Percentiles rank a stretch among this genome's conserved stretches.
Evolutionary conservation across 2,329 filamentous ascomycete genomes (phyloP).

Genomic region (Diaporthe vexans): DNA sequence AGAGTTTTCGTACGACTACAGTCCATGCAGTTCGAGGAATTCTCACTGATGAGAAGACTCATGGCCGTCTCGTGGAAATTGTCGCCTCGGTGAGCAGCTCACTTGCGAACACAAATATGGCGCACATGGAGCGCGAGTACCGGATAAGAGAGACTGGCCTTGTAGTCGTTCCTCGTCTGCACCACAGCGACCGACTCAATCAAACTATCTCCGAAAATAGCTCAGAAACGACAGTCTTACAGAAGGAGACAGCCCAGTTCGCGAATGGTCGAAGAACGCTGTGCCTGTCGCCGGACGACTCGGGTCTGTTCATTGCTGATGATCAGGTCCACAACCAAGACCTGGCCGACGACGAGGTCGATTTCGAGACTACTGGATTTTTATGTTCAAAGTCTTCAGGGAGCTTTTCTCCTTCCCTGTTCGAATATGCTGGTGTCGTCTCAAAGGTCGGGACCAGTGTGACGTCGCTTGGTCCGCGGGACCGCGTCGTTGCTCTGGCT

Average conservation of each 20-base stretch:
- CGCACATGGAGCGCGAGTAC: constrained; percentile 17
- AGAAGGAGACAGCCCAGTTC: not conserved
- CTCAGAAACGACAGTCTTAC: not conserved
- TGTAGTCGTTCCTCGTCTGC: constrained; percentile 43
- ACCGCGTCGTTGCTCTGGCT: constrained; percentile 1
- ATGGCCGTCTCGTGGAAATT: not conserved
- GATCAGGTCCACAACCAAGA: not conserved
- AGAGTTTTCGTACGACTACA: constrained; percentile 40
- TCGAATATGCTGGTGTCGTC: constrained; percentile 4
- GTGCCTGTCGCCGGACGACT: not conserved
- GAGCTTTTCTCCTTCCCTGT: not conserved
- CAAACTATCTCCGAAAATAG: constrained; percentile 12
- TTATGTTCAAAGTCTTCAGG: not conserved
- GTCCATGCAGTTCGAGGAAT: constrained; percentile 36
- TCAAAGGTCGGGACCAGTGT: not conserved
- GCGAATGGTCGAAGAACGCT: not conserved
- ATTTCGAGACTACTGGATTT: not conserved
- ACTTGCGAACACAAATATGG: not conserved
- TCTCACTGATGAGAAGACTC: not conserved
- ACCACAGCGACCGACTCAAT: constrained; percentile 40
- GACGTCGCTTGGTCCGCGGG: not conserved
- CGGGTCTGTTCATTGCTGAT: not conserved
- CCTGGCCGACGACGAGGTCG: constrained; percentile 2
- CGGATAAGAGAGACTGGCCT: constrained; percentile 27
- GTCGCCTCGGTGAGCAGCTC: not conserved